These are phyloP conservation scores for Hemisphaericaspora xylanilytica DNA, from an alignment of 1,139 yeast genomes.

Conservation along the genomic window DNA sequence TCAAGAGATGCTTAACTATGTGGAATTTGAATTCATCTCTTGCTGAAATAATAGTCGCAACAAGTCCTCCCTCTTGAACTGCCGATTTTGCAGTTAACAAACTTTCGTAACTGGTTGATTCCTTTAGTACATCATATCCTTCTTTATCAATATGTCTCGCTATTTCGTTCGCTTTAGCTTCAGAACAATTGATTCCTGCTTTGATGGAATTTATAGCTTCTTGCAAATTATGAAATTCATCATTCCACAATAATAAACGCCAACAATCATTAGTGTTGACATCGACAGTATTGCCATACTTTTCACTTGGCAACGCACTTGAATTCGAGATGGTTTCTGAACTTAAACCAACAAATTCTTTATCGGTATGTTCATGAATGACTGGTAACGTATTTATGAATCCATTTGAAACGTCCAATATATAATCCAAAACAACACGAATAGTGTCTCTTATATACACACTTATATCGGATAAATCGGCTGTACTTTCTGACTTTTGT, in stretches of 20 bases:
- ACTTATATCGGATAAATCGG: slow-evolving; percentile 15
- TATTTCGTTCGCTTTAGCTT: slow-evolving; percentile 26
- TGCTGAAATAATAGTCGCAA: slow-evolving; percentile 52
- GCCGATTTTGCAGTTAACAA: slow-evolving; percentile 26
- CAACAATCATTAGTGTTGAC: slow-evolving; percentile 30
- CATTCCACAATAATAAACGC: slow-evolving; percentile 65
- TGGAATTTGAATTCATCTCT: slow-evolving; percentile 50
- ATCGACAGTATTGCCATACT: slow-evolving; percentile 32
- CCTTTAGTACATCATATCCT: slow-evolving; percentile 31
- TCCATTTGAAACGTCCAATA: slow-evolving; percentile 45
- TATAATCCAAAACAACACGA: slow-evolving; percentile 42
- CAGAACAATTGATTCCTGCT: slow-evolving; percentile 30
- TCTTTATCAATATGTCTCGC: slow-evolving; percentile 34
- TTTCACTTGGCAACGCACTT: slow-evolving; percentile 27
- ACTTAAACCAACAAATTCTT: slow-evolving; percentile 19
- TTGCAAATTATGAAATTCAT: slow-evolving; percentile 62
- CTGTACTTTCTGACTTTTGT: slow-evolving; percentile 11
- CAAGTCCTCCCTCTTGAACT: slow-evolving; percentile 50
- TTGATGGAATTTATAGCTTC: slow-evolving; percentile 43
- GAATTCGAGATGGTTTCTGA: slow-evolving; percentile 27
- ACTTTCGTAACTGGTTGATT: slow-evolving; percentile 17
- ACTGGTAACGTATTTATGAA: slow-evolving; percentile 36
- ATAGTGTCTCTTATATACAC: slow-evolving; percentile 31
- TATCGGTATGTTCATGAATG: slow-evolving; percentile 28
- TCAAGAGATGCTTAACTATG: slow-evolving; percentile 39